Base-by-base conservation (phyloP, 2,329 filamentous ascomycete genomes). In the Didymellaceae sp. region DNA sequence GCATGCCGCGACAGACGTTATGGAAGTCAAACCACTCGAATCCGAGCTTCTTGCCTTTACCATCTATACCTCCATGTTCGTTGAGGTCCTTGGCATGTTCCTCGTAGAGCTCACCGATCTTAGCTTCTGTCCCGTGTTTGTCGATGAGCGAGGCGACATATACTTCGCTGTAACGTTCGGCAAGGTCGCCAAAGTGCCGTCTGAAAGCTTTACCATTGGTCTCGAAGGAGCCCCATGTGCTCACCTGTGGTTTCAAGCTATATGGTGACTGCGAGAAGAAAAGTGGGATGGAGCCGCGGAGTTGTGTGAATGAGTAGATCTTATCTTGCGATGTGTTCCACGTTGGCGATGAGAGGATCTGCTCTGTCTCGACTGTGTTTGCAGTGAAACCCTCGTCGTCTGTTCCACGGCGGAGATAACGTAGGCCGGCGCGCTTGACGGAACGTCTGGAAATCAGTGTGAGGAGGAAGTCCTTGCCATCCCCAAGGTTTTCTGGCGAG, bases 21-120 rank as follows among this genome's bases (percentile, higher is more conserved):
- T 97, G 94, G 65, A 99, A 99, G 68, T 99, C 94, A 63, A 97
- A 99, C 94, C 94, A 99, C 68, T 96, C 90, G 65, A 96, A 95
- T 0, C 79, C 81, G 10, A 94, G 74, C 8, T 78, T 70, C 9
- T 67, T 68, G 10, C 71, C 71, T 42, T 74, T 70, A 9, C 76
- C 78, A 51, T 84, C 78, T 16, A 80, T 70, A 4, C 80, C 78
- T 6, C 78, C 78, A 6, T 61, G 46, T 8, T 86, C 80, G 57
- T 94, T 96, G 44, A 93, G 77, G 18, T 78, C 74, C 39, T 84
- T 77, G 1, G 89, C 81, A 50, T 86, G 85, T 40, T 82, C 80
- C 65, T 95, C 83, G 67, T 91, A 99, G 26, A 86, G 81, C 44
- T 87, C 82, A 3, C 92, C 94, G 39, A 97, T 86, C 14, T 87